phyloP scores from a whole-genome alignment of 768 basidiomycete genomes.

The Dioszegia aurantiaca region DNA sequence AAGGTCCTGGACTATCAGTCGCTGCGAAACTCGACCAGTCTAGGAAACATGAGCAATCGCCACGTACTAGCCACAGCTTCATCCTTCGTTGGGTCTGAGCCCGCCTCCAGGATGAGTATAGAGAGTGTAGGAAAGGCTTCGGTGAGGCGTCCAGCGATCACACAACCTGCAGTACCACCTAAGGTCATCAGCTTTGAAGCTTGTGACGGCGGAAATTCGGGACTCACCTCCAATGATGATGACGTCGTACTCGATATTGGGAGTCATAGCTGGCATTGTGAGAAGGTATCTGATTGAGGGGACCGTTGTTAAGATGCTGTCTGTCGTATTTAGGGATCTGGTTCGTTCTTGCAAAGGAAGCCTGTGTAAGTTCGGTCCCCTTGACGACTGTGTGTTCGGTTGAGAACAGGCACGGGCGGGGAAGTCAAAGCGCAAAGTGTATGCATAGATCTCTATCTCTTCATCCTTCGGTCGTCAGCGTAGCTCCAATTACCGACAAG shows the following conservation, averaged over 20 bases:
- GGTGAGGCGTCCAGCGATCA: constrained; percentile 21
- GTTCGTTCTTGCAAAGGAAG: too few species aligned
- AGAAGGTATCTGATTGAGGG: background rate
- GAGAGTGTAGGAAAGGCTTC: constrained; percentile 19
- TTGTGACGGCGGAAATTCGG: background rate
- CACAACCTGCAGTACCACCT: constrained; percentile 28
- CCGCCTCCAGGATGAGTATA: constrained; percentile 22
- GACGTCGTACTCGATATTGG: background rate
- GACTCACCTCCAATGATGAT: constrained; percentile 14
- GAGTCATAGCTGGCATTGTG: background rate
- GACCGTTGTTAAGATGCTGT: background rate
- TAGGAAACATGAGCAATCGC: too few species aligned
- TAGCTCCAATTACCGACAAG: background rate
- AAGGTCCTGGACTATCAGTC: constrained; percentile 13
- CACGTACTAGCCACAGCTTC: constrained; percentile 13
- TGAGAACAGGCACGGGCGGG: constrained; percentile 1
- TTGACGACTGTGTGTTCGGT: background rate
- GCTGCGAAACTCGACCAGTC: too few species aligned
- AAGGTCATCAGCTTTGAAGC: background rate
- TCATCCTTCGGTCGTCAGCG: constrained; percentile 8
- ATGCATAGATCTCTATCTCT: constrained; percentile 6
- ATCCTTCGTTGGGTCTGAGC: constrained; percentile 14
- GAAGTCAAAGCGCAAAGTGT: background rate
- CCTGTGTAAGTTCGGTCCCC: too few species aligned
- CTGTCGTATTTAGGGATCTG: too few species aligned